Evolutionary conservation across 495 filamentous ascomycete species (phyloP), one percentile per base, ranked within the genome.

Genomic region (Acidiella bohemica): DNA sequence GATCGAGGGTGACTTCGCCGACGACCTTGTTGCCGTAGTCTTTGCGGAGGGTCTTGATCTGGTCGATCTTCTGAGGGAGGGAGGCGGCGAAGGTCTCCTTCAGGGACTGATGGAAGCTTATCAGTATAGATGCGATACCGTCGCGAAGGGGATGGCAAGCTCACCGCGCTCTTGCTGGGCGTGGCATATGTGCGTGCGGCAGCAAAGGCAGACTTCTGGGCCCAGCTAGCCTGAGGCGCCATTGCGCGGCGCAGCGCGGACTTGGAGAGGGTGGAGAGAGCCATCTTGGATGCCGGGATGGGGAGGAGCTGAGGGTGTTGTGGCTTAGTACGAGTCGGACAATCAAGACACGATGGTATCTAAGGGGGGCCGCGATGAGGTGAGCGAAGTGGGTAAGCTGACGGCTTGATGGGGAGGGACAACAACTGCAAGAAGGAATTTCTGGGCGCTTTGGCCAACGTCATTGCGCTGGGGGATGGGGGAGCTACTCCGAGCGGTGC

Each of bases 71-170:
- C 58, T 75, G 81, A 46, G 90, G 90, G 38, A 97, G 73, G 57
- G 84, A 78, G 61, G 87, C 90, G 57, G 88, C 87, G 62, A 99
- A 99, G 60, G 84, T 86, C 56, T 99, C 90, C 71, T 99, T 99
- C 59, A 99, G 68, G 47, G 87, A 85, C 92, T 97, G 56, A 22
- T 22, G 30, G 36, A 5, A 12, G 11, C 27, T 17, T 20, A 25
- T 34, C 18, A 34, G 32, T 30, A 3, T 4, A 4, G 4, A 14
- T 30, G 2, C 32, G 9, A 34, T 6, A 8, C 21, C 32, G 2
- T 2, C 7, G 8, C 4, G 31, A 24, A 6, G 3, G 3, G 28
- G 20, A 16, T 35, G 7, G 16, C 9, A 42, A n/a, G n/a, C 44
- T 41, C 18, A 47, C 44, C 6, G 44, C 30, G 23, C 30, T 35